A percentile compares a stretch with the other conserved stretches of the same genome.
Conservation (phyloP, 73 alveolate species). For the Stentor roeselii region DNA sequence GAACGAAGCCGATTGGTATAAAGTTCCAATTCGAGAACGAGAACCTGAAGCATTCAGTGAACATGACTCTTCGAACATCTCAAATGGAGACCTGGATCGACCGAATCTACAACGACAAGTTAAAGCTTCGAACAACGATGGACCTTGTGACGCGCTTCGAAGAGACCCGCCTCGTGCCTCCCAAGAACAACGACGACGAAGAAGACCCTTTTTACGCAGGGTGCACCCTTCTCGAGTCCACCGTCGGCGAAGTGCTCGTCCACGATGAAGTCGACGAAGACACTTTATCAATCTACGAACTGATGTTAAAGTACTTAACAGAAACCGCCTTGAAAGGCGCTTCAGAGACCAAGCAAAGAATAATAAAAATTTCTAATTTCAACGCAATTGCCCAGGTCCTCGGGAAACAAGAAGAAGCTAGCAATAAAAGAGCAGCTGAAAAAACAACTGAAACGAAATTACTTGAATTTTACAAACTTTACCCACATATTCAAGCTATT, state of each 20-base stretch:
- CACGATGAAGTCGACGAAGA: conserved; percentile 24
- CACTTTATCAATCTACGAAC: background rate
- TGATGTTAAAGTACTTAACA: background rate
- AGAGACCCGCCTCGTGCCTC: conserved; percentile 51
- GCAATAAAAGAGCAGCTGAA: background rate
- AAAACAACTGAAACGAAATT: conserved; percentile 6
- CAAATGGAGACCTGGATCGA: conserved; percentile 61
- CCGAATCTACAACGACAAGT: conserved; percentile 49
- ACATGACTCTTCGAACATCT: conserved; percentile 61
- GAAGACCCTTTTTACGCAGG: conserved; percentile 23
- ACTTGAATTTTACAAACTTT: conserved; percentile 3
- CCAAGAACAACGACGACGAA: background rate
- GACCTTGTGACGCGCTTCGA: conserved; percentile 59
- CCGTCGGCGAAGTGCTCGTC: background rate
- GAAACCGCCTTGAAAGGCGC: conserved; percentile 24
- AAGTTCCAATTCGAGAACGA: conserved; percentile 75
- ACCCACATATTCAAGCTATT: background rate
- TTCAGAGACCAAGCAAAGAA: conserved; percentile 18
- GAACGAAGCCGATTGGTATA: conserved; percentile 48
- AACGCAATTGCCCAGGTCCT: conserved; percentile 14
- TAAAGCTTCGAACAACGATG: conserved; percentile 42
- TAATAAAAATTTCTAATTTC: conserved; percentile 14
- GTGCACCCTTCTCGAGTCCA: conserved; percentile 1
- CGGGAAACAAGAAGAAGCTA: conserved; percentile 2
- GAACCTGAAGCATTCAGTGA: conserved; percentile 53